These are phyloP conservation scores for Megacollybia marginata DNA, from an alignment of 768 basidiomycete genomes.

Conservation along the genomic window DNA sequence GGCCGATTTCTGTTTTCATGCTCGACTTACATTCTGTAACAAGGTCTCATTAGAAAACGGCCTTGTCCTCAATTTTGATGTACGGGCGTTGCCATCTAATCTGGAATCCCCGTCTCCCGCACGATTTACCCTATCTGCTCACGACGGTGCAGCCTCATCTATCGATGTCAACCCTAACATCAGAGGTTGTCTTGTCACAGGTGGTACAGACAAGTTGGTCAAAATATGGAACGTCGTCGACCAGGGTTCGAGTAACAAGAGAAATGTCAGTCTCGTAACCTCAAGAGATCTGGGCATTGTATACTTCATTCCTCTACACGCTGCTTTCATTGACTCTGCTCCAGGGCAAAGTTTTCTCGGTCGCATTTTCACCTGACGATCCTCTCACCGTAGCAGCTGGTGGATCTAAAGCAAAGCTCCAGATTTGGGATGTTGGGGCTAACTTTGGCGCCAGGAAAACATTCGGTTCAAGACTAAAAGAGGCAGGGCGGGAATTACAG, in stretches of 20 bases:
- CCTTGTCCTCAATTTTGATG: slow-evolving; percentile 87
- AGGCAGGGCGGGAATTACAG: slow-evolving; percentile 60
- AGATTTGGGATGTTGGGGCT: slow-evolving; percentile 91
- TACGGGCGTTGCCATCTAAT: slow-evolving; percentile 69
- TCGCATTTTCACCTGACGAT: slow-evolving; percentile 89
- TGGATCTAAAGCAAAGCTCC: slow-evolving; percentile 88
- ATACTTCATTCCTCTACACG: slow-evolving; percentile 19
- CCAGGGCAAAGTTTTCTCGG: slow-evolving; percentile 95
- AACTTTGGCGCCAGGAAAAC: slow-evolving; percentile 79
- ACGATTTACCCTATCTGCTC: slow-evolving; percentile 86
- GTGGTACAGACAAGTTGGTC: slow-evolving; percentile 91
- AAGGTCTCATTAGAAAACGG: slow-evolving; percentile 96
- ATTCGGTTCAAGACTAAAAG: slow-evolving; percentile 70
- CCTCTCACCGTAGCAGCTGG: slow-evolving; percentile 90
- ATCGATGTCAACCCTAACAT: slow-evolving; percentile 89
- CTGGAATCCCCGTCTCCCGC: slow-evolving; percentile 57
- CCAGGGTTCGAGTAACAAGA: slow-evolving; percentile 37
- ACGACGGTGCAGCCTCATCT: slow-evolving; percentile 84
- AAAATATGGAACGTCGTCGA: slow-evolving; percentile 89
- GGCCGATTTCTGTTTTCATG: slow-evolving; percentile 16
- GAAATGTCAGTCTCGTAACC: slow-evolving; percentile 75
- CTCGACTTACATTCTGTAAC: slow-evolving; percentile 1
- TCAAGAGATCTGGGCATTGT: slow-evolving; percentile 90
- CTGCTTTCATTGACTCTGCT: slow-evolving; percentile 1
- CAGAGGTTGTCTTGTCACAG: slow-evolving; percentile 86